A percentile compares a stretch with the other conserved stretches of the same genome.
These are phyloP conservation scores for Papilionanthe hybrid DNA, from an alignment of 116 monocot species.

Conservation along the genomic window DNA sequence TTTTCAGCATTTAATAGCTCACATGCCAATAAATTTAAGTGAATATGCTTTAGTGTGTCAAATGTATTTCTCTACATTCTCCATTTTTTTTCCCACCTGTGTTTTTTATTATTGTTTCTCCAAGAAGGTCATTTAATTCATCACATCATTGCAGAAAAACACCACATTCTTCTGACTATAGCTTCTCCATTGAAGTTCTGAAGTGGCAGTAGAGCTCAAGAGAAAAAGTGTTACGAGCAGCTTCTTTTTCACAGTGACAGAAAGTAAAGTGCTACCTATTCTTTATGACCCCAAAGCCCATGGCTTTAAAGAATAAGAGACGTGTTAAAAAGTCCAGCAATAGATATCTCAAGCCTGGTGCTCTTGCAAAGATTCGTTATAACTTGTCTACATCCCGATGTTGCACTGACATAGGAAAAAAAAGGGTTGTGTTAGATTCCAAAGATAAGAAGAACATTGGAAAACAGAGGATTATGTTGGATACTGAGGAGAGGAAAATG, in stretches of 20 bases:
- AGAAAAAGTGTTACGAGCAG: not conserved
- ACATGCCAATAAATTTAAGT: not conserved
- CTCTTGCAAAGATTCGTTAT: constrained; percentile 60
- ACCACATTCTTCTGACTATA: not conserved
- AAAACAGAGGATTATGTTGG: constrained; percentile 51
- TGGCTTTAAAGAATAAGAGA: constrained; percentile 69
- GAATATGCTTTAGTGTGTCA: not conserved
- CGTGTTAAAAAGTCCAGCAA: constrained; percentile 38
- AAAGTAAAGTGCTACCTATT: not conserved
- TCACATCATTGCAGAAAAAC: not conserved
- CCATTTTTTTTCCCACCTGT: not conserved
- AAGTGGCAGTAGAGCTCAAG: not conserved
- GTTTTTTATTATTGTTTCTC: not conserved
- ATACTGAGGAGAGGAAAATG: constrained; percentile 35
- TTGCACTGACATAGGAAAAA: constrained; percentile 65
- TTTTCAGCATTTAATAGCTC: not conserved
- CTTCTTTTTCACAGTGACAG: not conserved
- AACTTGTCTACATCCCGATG: constrained; percentile 42
- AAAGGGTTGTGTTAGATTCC: constrained; percentile 40
- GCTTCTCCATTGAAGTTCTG: not conserved
- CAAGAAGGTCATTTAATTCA: not conserved
- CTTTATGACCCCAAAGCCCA: constrained; percentile 22
- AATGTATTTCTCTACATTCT: not conserved
- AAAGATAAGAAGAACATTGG: constrained; percentile 45
- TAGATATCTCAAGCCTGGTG: constrained; percentile 75